Base-by-base conservation (phyloP, 305 asterid genomes). In the Solanum aculeatissimum region DNA sequence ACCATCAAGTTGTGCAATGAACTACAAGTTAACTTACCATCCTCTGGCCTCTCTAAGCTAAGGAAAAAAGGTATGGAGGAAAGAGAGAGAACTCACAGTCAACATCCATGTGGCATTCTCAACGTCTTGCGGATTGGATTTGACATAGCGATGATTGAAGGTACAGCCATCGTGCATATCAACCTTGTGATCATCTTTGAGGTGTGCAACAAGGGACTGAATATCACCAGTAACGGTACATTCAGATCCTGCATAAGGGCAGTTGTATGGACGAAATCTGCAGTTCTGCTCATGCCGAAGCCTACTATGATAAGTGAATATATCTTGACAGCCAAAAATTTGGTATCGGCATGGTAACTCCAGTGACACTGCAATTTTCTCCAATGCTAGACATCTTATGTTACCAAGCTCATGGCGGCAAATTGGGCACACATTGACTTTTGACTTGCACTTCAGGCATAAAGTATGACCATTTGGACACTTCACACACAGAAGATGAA, bases 391-490 rank as follows among this genome's bases (percentile, higher is more conserved):
- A 85, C 97, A 93, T 88, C 98, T 89, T 87, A 95, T 95, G 90
- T 93, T 93, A 78, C 98, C 98, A 23, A 95, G 97, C 84, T 92
- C 95, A 19, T 89, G 93, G 69, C 94, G 95, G 81, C 97, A 95
- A 72, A 93, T 92, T 45, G 98, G 97, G 91, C 98, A 95, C 58
- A 91, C 84, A 6, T 84, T 92, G 51, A 93, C 92, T 85, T 91
- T 89, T 1, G 91, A 85, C 90, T 94, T 95, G 90, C 98, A 95
- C 86, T 91, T 92, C 13, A 90, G 89, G 91, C 98, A 95, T 88
- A 95, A 86, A 43, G 96, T 95, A 80, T 95, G 98, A 87, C 98
- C 98, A 78, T 95, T 95, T 72, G 98, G 97, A 85, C 98, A 95
- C 98, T 95, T 21, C 54, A 19, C 84, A 60, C 16, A 62, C 0